These are phyloP conservation scores for Xanthoconium purpureum DNA, from an alignment of 768 basidiomycete genomes.

Conservation along the genomic window DNA sequence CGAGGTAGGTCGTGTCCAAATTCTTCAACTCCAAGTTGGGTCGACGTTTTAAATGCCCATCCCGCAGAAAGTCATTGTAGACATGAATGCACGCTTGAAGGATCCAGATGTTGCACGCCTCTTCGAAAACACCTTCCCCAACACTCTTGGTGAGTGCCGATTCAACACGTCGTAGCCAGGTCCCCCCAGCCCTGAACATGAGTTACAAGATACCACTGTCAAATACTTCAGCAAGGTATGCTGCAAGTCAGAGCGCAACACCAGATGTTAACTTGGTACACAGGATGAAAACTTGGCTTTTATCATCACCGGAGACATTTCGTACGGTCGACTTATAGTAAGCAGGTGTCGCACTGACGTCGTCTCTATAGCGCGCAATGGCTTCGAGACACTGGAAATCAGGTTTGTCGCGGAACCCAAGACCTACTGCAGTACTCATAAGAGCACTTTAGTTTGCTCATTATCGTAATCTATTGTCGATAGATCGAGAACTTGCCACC, in stretches of 20 bases:
- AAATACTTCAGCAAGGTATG: conserved; percentile 65
- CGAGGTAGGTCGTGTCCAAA: conserved; percentile 45
- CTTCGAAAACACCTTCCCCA: conserved; percentile 82
- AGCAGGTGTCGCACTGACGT: conserved; percentile 4
- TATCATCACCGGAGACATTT: conserved; percentile 80
- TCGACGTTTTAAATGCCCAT: not conserved
- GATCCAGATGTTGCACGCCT: conserved; percentile 75
- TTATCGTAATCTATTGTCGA: conserved; percentile 56
- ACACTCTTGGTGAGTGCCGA: conserved; percentile 60
- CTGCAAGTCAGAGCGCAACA: not conserved
- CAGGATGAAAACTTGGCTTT: conserved; percentile 71
- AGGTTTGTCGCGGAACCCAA: conserved; percentile 39
- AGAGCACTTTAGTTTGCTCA: conserved; percentile 55
- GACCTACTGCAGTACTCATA: not conserved
- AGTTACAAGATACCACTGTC: conserved; percentile 65
- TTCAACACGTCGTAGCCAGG: not conserved
- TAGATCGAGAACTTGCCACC: conserved; percentile 56
- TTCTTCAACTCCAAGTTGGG: not conserved
- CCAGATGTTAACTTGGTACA: conserved; percentile 3
- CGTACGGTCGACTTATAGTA: conserved; percentile 43
- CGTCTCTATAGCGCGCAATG: conserved; percentile 61
- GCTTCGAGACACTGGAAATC: conserved; percentile 80
- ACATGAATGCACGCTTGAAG: conserved; percentile 69
- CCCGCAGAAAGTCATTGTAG: conserved; percentile 62
- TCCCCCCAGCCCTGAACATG: not conserved